phyloP scores from a whole-genome alignment of 73 alveolate species.

The Paramecium caudatum region DNA sequence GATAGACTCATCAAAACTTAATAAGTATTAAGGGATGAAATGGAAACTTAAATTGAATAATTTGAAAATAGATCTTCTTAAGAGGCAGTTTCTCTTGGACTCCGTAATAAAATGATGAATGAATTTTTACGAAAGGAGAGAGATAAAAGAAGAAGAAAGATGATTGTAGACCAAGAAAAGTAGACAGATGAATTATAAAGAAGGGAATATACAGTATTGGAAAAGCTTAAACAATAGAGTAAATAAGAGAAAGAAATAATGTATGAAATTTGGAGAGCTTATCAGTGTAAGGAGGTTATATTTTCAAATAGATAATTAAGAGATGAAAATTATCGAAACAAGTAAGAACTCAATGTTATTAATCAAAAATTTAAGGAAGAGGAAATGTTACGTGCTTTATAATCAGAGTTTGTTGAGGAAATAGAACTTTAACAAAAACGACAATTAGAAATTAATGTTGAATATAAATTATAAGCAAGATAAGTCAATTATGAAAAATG shows the following conservation, averaged over 20 bases:
- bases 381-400: conserved; percentile 87
- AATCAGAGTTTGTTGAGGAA: conserved; percentile 87
- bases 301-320: conserved; percentile 92
- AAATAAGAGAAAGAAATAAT: conserved; percentile 95
- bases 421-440: conserved; percentile 60
- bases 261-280: conserved; percentile 95
- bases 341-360: conserved; percentile 93
- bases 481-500: conserved; percentile 84
- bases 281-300: conserved; percentile 93
- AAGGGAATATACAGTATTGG: conserved; percentile 91
- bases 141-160: conserved; percentile 96
- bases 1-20: conserved; percentile 84
- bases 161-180: conserved; percentile 94
- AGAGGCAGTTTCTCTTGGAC: conserved; percentile 87
- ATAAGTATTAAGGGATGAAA: conserved; percentile 84
- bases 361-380: conserved; percentile 93
- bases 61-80: conserved; percentile 85
- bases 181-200: conserved; percentile 93
- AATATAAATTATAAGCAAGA: conserved; percentile 80
- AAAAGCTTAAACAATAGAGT: conserved; percentile 86
- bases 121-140: conserved; percentile 95
- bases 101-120: conserved; percentile 89
- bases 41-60: conserved; percentile 86
- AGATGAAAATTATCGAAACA: conserved; percentile 92
- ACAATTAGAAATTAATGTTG: conserved; percentile 72